phyloP scores from a whole-genome alignment of 2,329 filamentous ascomycete species.

The Nannizziopsis barbatae region DNA sequence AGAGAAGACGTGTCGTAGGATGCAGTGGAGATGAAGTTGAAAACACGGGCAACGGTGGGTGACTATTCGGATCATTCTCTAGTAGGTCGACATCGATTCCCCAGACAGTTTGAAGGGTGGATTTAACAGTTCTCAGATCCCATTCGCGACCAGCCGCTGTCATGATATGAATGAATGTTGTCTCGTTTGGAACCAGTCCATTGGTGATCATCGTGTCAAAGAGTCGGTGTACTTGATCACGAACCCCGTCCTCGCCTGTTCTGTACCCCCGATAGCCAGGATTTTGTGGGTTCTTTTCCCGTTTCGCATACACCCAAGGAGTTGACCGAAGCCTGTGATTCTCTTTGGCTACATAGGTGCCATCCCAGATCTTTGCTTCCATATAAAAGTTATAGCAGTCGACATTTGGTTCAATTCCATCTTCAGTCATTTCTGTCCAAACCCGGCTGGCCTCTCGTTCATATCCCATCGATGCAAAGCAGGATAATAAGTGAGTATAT shows the following conservation, averaged over 20 bases:
- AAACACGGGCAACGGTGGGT: conserved; percentile 32
- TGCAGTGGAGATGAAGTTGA: conserved; percentile 42
- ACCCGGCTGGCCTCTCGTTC: conserved; percentile 33
- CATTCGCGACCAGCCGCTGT: conserved; percentile 44
- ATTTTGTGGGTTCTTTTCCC: conserved; percentile 13
- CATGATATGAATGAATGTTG: conserved; percentile 45
- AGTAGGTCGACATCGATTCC: conserved; percentile 41
- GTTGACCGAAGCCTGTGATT: conserved; percentile 31
- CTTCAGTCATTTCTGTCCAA: conserved; percentile 37
- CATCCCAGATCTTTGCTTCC: conserved; percentile 40
- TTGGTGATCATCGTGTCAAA: conserved; percentile 40
- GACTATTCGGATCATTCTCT: conserved; percentile 23
- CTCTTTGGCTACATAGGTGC: conserved; percentile 30
- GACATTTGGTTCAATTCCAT: conserved; percentile 35
- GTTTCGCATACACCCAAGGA: conserved; percentile 24
- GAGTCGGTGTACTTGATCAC: conserved; percentile 27
- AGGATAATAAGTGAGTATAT: conserved; percentile 44
- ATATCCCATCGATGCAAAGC: conserved; percentile 41
- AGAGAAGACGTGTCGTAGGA: conserved; percentile 50
- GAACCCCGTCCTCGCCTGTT: conserved; percentile 25
- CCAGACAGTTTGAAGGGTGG: conserved; percentile 44
- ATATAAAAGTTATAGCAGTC: conserved; percentile 48
- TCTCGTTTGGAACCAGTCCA: conserved; percentile 39
- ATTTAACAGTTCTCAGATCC: conserved; percentile 37
- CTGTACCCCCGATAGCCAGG: conserved; percentile 24